Conservation (phyloP, 2,329 filamentous ascomycete genomes). For the Colletotrichum sp. region DNA sequence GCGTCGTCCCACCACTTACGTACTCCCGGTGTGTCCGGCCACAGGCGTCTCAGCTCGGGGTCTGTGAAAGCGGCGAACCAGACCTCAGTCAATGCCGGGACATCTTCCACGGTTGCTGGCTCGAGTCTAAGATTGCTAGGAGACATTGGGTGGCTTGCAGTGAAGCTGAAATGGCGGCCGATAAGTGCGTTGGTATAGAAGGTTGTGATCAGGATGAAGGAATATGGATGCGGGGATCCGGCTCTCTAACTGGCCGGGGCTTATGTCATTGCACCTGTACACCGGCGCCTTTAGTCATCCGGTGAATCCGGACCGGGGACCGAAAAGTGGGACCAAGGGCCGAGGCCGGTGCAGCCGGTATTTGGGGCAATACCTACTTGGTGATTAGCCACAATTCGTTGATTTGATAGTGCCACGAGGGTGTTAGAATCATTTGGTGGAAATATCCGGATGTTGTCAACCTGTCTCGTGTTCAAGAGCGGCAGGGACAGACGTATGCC, state of each 20-base stretch:
- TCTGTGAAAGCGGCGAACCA: constrained; percentile 20
- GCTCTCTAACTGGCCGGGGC: background rate
- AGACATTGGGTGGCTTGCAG: background rate
- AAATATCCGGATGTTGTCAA: background rate
- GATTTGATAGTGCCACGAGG: background rate
- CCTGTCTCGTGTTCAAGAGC: background rate
- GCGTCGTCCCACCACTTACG: constrained; percentile 18
- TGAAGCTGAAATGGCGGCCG: accelerated
- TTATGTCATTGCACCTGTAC: background rate
- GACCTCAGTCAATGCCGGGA: constrained; percentile 5
- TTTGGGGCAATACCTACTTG: background rate
- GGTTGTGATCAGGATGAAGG: background rate
- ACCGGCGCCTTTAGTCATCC: background rate
- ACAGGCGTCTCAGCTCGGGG: background rate
- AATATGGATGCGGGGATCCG: background rate
- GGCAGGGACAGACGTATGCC: background rate
- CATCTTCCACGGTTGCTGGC: background rate
- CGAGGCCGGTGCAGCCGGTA: background rate
- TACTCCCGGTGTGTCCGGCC: constrained; percentile 10
- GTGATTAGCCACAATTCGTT: background rate
- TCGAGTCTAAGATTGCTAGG: background rate
- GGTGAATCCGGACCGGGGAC: background rate
- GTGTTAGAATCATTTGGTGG: too few species aligned
- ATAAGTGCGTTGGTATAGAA: background rate
- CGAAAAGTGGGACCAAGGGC: background rate